Percentiles rank a stretch among this genome's conserved stretches.
phyloP scores from a whole-genome alignment of 1,284 basidiomycete species.

The Fomitopsis pinicola region DNA sequence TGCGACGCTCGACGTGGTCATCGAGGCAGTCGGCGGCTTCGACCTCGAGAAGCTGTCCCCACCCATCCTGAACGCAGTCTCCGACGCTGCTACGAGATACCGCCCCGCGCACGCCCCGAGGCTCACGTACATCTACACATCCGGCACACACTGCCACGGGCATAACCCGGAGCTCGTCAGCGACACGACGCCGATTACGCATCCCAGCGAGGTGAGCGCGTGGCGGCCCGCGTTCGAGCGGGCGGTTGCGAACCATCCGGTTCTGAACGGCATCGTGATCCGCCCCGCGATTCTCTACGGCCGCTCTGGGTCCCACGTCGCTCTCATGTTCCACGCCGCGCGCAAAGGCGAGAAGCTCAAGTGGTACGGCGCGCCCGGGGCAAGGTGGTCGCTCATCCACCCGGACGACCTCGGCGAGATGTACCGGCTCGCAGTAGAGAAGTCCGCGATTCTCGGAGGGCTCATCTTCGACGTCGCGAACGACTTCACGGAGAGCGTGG shows the following conservation, averaged over 20 bases:
- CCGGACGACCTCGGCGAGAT: constrained; percentile 48
- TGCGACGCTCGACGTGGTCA: constrained; percentile 39
- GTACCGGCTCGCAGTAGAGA: constrained; percentile 41
- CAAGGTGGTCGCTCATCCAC: constrained; percentile 40
- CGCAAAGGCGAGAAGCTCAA: constrained; percentile 27
- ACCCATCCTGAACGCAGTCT: constrained; percentile 31
- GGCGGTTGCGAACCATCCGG: too few relatives aligned
- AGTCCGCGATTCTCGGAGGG: constrained; percentile 35
- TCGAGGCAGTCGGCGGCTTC: constrained; percentile 32
- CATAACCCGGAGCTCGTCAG: constrained; percentile 29
- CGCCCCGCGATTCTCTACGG: constrained; percentile 17
- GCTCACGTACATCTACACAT: constrained; percentile 47
- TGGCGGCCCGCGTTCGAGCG: constrained; percentile 36
- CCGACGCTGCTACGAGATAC: constrained; percentile 16
- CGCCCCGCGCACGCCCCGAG: constrained; percentile 34
- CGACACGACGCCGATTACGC: constrained; percentile 31
- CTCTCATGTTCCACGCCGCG: constrained; percentile 33
- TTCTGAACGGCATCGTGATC: constrained; percentile 41
- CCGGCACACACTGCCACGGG: constrained; percentile 45
- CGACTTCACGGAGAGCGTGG: constrained; percentile 38
- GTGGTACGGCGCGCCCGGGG: constrained; percentile 39
- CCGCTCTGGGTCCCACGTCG: too few relatives aligned
- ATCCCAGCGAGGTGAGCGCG: constrained; percentile 26
- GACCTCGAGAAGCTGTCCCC: constrained; percentile 17
- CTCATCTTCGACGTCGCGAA: constrained; percentile 44